Evolutionary conservation across 257 asterid species (phyloP).

Genomic region (Nicotiana attenuata): DNA sequence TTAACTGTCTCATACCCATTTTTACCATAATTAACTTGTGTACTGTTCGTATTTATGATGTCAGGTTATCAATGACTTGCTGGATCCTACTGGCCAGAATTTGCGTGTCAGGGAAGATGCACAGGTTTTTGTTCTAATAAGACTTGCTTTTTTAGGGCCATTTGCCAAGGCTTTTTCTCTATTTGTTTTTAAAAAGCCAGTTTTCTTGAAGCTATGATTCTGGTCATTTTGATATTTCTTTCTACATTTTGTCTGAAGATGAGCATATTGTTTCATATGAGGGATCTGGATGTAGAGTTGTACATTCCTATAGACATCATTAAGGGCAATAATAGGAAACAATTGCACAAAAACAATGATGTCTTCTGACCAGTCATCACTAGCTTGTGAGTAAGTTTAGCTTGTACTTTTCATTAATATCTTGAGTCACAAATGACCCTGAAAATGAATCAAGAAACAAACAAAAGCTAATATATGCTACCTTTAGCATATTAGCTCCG

Average conservation of each 20-base stretch:
- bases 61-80: constrained; percentile 95
- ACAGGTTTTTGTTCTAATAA: constrained; percentile 52
- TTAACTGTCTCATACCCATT: neutral
- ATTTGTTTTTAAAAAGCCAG: neutral
- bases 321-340: neutral
- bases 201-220: neutral
- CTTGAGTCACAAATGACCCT: neutral
- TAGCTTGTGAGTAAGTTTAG: neutral
- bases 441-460: neutral
- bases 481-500: neutral
- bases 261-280: neutral
- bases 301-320: neutral
- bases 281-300: neutral
- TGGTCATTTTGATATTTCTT: neutral
- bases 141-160: neutral
- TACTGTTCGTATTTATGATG: constrained; percentile 10
- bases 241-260: neutral
- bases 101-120: constrained; percentile 98
- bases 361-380: neutral
- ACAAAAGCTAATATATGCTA: neutral
- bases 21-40: neutral
- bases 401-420: neutral
- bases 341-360: neutral
- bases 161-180: neutral
- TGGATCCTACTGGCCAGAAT: constrained; percentile 98